A percentile compares a stretch with the other conserved stretches of the same genome.
Evolutionary conservation across 116 monocot genomes (phyloP).

Genomic region (Papilionanthe hybrid): DNA sequence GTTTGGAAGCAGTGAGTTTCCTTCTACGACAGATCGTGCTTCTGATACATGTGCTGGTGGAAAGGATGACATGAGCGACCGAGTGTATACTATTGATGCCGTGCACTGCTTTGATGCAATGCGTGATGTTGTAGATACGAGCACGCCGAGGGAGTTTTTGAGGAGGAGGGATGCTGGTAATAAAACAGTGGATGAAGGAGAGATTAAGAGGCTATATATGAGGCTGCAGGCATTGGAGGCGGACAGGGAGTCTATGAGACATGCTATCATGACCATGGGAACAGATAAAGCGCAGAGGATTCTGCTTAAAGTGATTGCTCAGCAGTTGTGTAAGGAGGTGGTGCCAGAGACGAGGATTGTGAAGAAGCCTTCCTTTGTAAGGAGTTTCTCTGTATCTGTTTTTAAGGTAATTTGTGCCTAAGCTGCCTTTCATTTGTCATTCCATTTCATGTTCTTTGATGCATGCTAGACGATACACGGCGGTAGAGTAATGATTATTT

Average conservation of each 20-base stretch:
- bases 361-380: conserved; percentile 28
- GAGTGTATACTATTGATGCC: conserved; percentile 63
- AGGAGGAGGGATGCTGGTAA: conserved; percentile 1
- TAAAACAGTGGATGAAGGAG: conserved; percentile 33
- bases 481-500: no score
- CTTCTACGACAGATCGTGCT: conserved; percentile 8
- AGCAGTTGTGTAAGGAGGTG: conserved; percentile 59
- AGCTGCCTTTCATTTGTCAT: neutral
- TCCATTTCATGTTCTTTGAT: neutral
- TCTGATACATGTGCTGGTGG: neutral
- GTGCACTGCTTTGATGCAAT: conserved; percentile 25
- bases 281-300: conserved; percentile 72
- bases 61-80: conserved; percentile 25
- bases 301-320: conserved; percentile 77
- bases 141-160: conserved; percentile 25
- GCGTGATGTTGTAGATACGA: conserved; percentile 12
- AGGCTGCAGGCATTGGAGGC: conserved; percentile 84
- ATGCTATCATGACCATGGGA: conserved; percentile 65
- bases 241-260: conserved; percentile 80
- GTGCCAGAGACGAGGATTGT: conserved; percentile 29
- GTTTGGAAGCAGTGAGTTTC: conserved; percentile 6
- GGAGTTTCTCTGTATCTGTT: conserved; percentile 29
- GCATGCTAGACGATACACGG: no score
- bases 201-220: conserved; percentile 67
- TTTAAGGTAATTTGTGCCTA: conserved; percentile 43